Base-by-base conservation (phyloP, 2,329 filamentous ascomycete species). In the Scedosporium apiospermum region DNA sequence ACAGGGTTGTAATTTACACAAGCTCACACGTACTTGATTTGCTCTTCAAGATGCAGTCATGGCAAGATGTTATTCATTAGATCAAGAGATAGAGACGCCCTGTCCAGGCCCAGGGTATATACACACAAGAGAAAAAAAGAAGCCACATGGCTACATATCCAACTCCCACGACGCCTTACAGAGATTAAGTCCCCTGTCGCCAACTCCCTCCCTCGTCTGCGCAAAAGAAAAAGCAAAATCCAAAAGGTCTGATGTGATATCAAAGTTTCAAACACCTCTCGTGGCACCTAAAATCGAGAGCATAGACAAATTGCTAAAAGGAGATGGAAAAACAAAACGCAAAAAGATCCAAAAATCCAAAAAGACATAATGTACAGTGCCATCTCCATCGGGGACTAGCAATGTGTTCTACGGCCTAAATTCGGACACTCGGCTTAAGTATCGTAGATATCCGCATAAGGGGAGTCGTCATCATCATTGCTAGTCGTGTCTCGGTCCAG, bases 201-300 rank as follows among this genome's bases (percentile, higher is more conserved):
- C 51, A 23, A 55, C 51, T 27, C 23, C 51, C 21, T 21, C 21
- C 21, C n/a, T 23, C 9, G n/a, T 21, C 44, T 18, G 14, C 16
- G 16, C 16, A 53, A 65, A 46, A 27, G 57, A 66, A 64, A 65
- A 64, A 58, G 64, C 27, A 67, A 57, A 58, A 60, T 62, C 63
- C 18, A 61, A 62, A 65, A 51, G 9, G 34, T 38, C 6, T 14
- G 34, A 38, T 38, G 4, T 14, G 10, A 14, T 12, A 38, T 38
- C 34, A 38, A 38, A 38, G 9, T 38, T 38, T 38, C 27, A 30
- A 38, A 38, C 34, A 38, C 34, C 34, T 12, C 34, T 38, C 4
- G 4, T 38, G 9, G 10, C 34, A 9, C 34, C 34, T 10, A 38
- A 38, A 38, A 12, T 4, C 30, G 34, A 38, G 34, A 38, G 34